These are phyloP conservation scores for Blastocystis sp. DNA, from an alignment of 352 stramenopile species.

Conservation along the genomic window DNA sequence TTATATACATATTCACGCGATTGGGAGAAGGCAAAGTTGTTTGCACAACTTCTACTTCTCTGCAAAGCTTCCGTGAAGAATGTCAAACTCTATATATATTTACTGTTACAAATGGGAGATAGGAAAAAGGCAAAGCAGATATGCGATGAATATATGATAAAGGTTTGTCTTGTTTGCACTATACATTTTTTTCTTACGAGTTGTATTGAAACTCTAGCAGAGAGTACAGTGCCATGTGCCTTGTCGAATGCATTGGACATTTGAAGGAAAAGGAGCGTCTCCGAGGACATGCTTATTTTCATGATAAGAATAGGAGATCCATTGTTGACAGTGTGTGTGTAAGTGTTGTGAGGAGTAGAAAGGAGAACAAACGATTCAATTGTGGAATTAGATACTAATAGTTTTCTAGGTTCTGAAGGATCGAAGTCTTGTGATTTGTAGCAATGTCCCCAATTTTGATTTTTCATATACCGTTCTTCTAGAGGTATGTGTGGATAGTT, in stretches of 20 bases:
- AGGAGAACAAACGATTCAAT: no score
- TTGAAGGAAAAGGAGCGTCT: not conserved
- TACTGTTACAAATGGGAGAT: constrained; percentile 18
- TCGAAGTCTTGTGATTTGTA: not conserved
- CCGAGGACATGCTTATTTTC: not conserved
- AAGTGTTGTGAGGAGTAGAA: not conserved
- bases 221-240: not conserved
- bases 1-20: not conserved
- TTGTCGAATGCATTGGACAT: not conserved
- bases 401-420: not conserved
- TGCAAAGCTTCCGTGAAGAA: constrained; percentile 37
- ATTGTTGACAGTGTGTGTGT: constrained; percentile 13
- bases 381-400: no score
- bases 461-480: not conserved
- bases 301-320: not conserved
- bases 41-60: not conserved
- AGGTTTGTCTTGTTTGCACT: not conserved
- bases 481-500: not conserved
- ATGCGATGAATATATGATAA: constrained; percentile 20
- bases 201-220: not conserved
- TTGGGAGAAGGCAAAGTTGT: not conserved
- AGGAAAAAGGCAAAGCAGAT: not conserved
- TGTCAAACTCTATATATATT: not conserved
- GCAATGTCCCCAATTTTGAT: not conserved
- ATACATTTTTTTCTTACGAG: not conserved